These are phyloP conservation scores for Hypoxylon sp. DNA, from an alignment of 2,329 filamentous ascomycete genomes.

Conservation along the genomic window DNA sequence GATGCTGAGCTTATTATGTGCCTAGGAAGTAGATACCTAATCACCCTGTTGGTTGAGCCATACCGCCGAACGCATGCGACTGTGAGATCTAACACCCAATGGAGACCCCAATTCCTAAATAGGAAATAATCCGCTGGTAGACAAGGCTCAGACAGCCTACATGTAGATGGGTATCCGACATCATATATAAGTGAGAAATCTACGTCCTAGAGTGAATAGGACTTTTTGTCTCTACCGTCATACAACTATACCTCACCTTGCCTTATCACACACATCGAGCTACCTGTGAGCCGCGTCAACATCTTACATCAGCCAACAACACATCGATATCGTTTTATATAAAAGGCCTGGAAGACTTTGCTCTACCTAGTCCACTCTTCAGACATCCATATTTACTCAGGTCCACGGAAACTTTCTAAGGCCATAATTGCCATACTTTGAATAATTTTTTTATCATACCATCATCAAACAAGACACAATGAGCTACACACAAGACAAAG, in stretches of 20 bases:
- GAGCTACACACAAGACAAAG: slow-evolving; percentile 44
- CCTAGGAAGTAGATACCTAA: background rate
- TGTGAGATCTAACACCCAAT: background rate
- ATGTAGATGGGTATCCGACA: slow-evolving; percentile 4
- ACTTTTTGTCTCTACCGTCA: background rate
- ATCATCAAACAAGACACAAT: slow-evolving; percentile 22
- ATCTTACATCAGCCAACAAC: background rate
- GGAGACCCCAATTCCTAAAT: slow-evolving; percentile 5
- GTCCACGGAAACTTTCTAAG: slow-evolving; percentile 1
- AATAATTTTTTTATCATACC: no score
- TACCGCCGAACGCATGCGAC: slow-evolving; percentile 10
- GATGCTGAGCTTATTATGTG: background rate
- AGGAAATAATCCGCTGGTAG: slow-evolving; percentile 27
- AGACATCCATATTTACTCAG: background rate
- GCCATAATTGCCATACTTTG: background rate
- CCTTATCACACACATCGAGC: slow-evolving; percentile 1
- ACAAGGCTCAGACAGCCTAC: background rate
- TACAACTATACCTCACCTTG: background rate
- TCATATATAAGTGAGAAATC: slow-evolving; percentile 9
- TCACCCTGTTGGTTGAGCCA: background rate
- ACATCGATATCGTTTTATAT: slow-evolving; percentile 14
- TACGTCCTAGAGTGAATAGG: background rate
- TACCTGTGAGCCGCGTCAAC: background rate
- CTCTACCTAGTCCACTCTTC: background rate
- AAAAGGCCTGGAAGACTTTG: slow-evolving; percentile 1